phyloP scores from a whole-genome alignment of 805 yeast genomes.

The Saturnispora silvae region DNA sequence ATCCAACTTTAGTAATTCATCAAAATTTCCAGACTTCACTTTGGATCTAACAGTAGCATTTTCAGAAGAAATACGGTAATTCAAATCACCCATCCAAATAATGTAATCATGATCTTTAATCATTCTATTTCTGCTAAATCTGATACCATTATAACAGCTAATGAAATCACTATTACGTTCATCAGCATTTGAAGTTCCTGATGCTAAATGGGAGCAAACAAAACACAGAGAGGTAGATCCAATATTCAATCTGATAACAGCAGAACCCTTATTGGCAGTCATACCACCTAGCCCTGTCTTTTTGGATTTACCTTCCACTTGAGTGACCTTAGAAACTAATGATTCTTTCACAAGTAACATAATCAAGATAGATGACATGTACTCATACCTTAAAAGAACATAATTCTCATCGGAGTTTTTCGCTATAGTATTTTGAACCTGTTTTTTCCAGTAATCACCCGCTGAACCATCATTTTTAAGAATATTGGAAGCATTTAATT shows the following conservation, averaged over 20 bases:
- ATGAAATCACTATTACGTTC: slow-evolving; percentile 83
- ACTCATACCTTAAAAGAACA: slow-evolving; percentile 61
- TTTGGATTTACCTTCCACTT: slow-evolving; percentile 89
- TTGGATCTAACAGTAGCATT: slow-evolving; percentile 64
- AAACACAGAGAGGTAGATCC: slow-evolving; percentile 75
- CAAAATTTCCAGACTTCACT: slow-evolving; percentile 35
- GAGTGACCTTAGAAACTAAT: slow-evolving; percentile 43
- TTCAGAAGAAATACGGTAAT: slow-evolving; percentile 63
- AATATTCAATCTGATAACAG: slow-evolving; percentile 78
- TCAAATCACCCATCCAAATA: slow-evolving; percentile 92
- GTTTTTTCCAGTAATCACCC: slow-evolving; percentile 68
- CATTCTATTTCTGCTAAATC: slow-evolving; percentile 68
- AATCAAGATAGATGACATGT: slow-evolving; percentile 58
- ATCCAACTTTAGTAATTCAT: slow-evolving; percentile 53
- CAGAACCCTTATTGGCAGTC: slow-evolving; percentile 95
- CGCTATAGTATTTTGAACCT: slow-evolving; percentile 55
- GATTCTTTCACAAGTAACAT: slow-evolving; percentile 50
- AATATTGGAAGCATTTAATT: slow-evolving; percentile 83
- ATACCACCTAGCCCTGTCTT: slow-evolving; percentile 96
- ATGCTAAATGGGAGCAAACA: slow-evolving; percentile 88
- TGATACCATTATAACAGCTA: slow-evolving; percentile 62
- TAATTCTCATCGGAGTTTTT: slow-evolving; percentile 30
- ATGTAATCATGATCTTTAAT: slow-evolving; percentile 77
- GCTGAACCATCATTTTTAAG: slow-evolving; percentile 75
- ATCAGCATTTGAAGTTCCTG: slow-evolving; percentile 70